A percentile compares a stretch with the other conserved stretches of the same genome.
phyloP scores from a whole-genome alignment of 1,284 basidiomycete species.

The Apiotrichum domesticum region DNA sequence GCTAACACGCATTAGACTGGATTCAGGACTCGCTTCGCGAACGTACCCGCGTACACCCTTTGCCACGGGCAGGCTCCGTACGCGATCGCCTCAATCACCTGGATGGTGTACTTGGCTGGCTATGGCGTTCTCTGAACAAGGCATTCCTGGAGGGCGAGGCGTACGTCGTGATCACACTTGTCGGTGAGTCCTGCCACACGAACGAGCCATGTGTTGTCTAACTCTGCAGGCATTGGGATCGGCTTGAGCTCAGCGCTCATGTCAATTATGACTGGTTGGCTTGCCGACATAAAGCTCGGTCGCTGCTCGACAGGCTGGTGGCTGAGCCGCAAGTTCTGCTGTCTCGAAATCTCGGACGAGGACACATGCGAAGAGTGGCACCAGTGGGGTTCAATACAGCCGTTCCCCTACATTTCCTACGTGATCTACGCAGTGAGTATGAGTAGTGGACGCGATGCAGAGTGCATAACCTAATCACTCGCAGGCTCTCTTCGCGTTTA shows the following conservation, averaged over 20 bases:
- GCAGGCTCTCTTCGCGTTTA: conserved; percentile 70
- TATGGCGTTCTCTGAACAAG: conserved; percentile 60
- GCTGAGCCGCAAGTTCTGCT: conserved; percentile 97
- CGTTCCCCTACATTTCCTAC: conserved; percentile 77
- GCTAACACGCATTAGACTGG: conserved; percentile 60
- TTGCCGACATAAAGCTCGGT: conserved; percentile 94
- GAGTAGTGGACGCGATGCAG: too few species aligned
- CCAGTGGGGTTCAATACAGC: conserved; percentile 73
- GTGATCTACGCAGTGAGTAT: conserved; percentile 74
- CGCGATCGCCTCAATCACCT: conserved; percentile 32
- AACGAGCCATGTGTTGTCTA: neutral
- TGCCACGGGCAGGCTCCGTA: conserved; percentile 20
- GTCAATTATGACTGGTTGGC: conserved; percentile 95
- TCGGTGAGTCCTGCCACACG: conserved; percentile 58
- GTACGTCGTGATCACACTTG: conserved; percentile 73
- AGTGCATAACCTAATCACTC: neutral
- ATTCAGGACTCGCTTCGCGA: conserved; percentile 89
- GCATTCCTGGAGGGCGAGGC: conserved; percentile 54
- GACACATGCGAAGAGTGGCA: conserved; percentile 89
- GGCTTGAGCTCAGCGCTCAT: conserved; percentile 91
- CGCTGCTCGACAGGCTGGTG: conserved; percentile 98
- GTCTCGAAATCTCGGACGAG: conserved; percentile 68
- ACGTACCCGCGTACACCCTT: conserved; percentile 51
- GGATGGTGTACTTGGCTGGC: conserved; percentile 49
- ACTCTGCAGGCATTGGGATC: conserved; percentile 70